These are phyloP conservation scores for Colletotrichum sublineola DNA, from an alignment of 2,329 filamentous ascomycete genomes.

Conservation along the genomic window DNA sequence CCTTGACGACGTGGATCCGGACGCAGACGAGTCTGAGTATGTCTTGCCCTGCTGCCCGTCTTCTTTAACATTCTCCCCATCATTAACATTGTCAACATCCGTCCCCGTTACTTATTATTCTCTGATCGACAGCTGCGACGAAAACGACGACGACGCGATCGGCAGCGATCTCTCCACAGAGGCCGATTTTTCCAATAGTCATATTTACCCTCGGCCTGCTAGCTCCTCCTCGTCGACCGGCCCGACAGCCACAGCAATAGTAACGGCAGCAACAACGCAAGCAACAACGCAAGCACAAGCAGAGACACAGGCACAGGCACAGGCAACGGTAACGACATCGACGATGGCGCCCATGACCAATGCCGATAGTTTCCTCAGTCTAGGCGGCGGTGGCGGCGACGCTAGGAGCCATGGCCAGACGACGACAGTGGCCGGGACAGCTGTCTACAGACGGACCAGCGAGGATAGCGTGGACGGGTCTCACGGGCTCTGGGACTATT, in stretches of 20 bases:
- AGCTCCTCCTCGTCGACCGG: slow-evolving; percentile 25
- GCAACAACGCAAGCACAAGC: too few relatives aligned
- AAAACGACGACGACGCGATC: not conserved
- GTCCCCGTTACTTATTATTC: not conserved
- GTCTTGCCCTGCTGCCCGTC: slow-evolving; percentile 2
- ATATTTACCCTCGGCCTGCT: slow-evolving; percentile 10
- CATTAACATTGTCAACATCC: not conserved
- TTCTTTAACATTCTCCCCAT: not conserved
- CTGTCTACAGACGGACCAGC: slow-evolving; percentile 18
- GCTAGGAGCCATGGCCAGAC: slow-evolving; percentile 25
- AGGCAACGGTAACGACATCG: slow-evolving; percentile 15
- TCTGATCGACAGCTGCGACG: slow-evolving; percentile 5
- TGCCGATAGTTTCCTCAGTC: slow-evolving; percentile 1
- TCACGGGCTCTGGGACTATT: slow-evolving; percentile 37
- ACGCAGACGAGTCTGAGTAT: slow-evolving; percentile 7
- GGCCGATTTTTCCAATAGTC: not conserved
- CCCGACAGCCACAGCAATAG: not conserved
- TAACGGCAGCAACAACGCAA: not conserved
- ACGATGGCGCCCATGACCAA: slow-evolving; percentile 38
- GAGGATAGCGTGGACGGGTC: slow-evolving; percentile 36
- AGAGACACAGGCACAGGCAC: too few relatives aligned
- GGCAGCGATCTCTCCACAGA: not conserved
- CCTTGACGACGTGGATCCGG: slow-evolving; percentile 40
- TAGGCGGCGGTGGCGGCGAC: slow-evolving; percentile 20
- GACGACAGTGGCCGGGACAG: slow-evolving; percentile 17